Conservation (phyloP, 2,329 filamentous ascomycete genomes). For the Fonsecaea erecta region DNA sequence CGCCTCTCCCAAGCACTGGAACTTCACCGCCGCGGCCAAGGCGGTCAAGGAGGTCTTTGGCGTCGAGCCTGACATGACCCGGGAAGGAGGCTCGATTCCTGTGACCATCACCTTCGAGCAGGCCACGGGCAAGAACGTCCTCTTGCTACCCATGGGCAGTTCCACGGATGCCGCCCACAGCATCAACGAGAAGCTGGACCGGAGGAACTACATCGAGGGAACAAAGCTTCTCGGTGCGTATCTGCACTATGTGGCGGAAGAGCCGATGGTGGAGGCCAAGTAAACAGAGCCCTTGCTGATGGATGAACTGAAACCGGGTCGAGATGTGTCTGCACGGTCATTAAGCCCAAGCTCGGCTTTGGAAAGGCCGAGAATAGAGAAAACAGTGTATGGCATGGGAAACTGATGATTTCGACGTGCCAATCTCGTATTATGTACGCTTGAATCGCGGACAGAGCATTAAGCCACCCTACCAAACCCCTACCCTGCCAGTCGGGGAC, state of each 20-base stretch:
- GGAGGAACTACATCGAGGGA: slow-evolving; percentile 96
- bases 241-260: slow-evolving; percentile 92
- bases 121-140: slow-evolving; percentile 95
- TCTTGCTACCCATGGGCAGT: slow-evolving; percentile 95
- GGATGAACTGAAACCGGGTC: neutral
- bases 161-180: slow-evolving; percentile 96
- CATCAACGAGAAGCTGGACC: slow-evolving; percentile 98
- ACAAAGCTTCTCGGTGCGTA: slow-evolving; percentile 95
- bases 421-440: neutral
- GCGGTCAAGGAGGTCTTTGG: slow-evolving; percentile 96
- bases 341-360: neutral
- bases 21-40: slow-evolving; percentile 92
- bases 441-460: neutral
- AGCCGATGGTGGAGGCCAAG: slow-evolving; percentile 60
- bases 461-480: neutral
- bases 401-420: neutral
- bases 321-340: neutral
- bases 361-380: neutral
- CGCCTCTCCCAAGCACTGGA: slow-evolving; percentile 97
- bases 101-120: slow-evolving; percentile 97
- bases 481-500: neutral
- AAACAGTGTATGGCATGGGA: neutral
- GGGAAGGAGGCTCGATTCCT: slow-evolving; percentile 95
- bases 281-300: neutral
- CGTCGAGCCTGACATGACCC: slow-evolving; percentile 89